Conservation (phyloP, 2,329 filamentous ascomycete species). For the Ilyonectria destructans region DNA sequence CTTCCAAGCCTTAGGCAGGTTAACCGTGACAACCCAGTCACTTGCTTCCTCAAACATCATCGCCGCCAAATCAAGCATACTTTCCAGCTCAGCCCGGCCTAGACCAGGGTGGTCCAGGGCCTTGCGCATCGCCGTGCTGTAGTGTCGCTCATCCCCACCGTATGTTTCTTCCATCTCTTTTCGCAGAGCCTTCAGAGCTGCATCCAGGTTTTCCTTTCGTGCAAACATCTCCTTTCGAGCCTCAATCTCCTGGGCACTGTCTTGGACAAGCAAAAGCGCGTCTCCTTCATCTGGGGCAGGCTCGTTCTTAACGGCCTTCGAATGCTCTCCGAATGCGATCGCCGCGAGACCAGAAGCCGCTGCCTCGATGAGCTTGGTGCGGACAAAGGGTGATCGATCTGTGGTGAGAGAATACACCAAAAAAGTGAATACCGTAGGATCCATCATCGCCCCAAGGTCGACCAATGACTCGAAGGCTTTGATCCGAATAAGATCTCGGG, state of each 20-base stretch:
- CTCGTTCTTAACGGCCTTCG: slow-evolving; percentile 62
- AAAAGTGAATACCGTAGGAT: slow-evolving; percentile 69
- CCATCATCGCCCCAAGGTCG: slow-evolving; percentile 74
- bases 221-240: slow-evolving; percentile 76
- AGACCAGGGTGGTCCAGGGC: slow-evolving; percentile 59
- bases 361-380: slow-evolving; percentile 72
- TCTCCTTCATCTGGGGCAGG: slow-evolving; percentile 56
- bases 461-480: slow-evolving; percentile 77
- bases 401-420: slow-evolving; percentile 73
- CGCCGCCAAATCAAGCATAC: slow-evolving; percentile 61
- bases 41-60: slow-evolving; percentile 65
- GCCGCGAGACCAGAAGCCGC: slow-evolving; percentile 74
- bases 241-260: slow-evolving; percentile 67
- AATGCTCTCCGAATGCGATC: slow-evolving; percentile 75
- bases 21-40: slow-evolving; percentile 60
- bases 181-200: slow-evolving; percentile 64
- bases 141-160: slow-evolving; percentile 55
- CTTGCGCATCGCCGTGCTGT: slow-evolving; percentile 61
- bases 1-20: slow-evolving; percentile 61
- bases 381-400: slow-evolving; percentile 76
- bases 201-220: slow-evolving; percentile 75
- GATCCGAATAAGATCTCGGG: slow-evolving; percentile 74
- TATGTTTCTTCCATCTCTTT: slow-evolving; percentile 63
- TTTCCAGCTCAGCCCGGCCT: slow-evolving; percentile 60
- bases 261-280: slow-evolving; percentile 60